Base-by-base conservation (phyloP, 2,329 filamentous ascomycete species). In the Phyllosticta capitalensis region DNA sequence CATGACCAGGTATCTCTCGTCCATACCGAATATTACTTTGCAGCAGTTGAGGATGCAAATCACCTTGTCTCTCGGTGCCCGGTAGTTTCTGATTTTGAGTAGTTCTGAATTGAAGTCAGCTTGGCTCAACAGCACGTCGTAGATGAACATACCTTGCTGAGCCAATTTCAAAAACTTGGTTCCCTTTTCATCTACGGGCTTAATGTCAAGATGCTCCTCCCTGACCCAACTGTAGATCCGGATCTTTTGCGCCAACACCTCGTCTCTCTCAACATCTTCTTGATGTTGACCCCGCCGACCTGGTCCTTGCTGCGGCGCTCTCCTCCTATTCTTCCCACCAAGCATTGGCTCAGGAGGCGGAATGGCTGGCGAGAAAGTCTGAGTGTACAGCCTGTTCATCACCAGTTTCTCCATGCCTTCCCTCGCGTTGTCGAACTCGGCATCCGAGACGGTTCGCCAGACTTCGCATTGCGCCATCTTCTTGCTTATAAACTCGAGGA, bases 341-440 rank as follows among this genome's bases (percentile, higher is more conserved):
- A 55, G 52, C 38, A 88, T 81, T 2, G 87, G 86, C 62, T 90
- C 88, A 3, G 90, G 87, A 0, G 90, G 81, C 3, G 90, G 84
- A 63, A 99, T 99, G 14, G 90, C 90, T 0, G 94, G 94, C 0
- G 92, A 96, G 71, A 99, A 99, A 0, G 94, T 97, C 73, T 99
- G 94, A 0, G 86, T 85, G 73, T 99, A 99, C 4, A 99, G 77
- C 60, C 95, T 81, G 71, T 99, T 99, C 95, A 99, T 99, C 65
- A 99, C 95, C 3, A 99, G 81, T 72, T 99, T 99, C 77, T 99
- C 94, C 94, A 99, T 99, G 33, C 94, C 94, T 75, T 99, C 94
- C 66, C 92, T 86, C 14, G 94, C 94, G 72, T 99, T 99, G 73
- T 99, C 94, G 67, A 99, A 99, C 69, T 99, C 94, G 45, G 90